Base-by-base conservation (phyloP, 331 rosid genomes). In the Telfairia occidentalis region DNA sequence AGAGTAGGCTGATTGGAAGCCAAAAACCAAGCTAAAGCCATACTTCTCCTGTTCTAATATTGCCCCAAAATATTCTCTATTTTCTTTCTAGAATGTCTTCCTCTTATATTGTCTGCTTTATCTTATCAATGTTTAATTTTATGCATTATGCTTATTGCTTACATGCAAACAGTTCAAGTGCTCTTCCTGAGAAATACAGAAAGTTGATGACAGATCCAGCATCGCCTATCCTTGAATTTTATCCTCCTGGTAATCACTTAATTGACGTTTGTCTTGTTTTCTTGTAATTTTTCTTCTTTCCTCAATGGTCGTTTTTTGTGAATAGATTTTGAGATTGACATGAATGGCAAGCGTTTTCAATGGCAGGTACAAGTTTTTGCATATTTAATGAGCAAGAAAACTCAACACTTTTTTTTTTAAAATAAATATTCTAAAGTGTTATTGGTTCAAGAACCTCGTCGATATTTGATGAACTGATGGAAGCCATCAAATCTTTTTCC, bases 311-410 rank as follows among this genome's bases (percentile, higher is more conserved):
- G 71, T 32, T 32, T 76, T 81, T 78, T 79, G 74, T 69, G 30
- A 19, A 69, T 92, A 94, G 98, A 91, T 78, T 87, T 95, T 83
- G 99, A 95, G 79, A 83, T 95, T 83, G 99, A 95, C 83, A 95
- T 95, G 99, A 92, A 95, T 87, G 99, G 99, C 37, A 92, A 95
- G 90, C 89, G 90, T 76, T 95, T 85, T 86, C 85, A 95, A 2
- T 95, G 99, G 99, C 99, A 95, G 97, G 99, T 95, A 87, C 23
- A 7, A 12, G n/a, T 75, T 29, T 49, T 64, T 10, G 9, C 40
- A 43, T 21, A 53, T 37, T 35, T n/a, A 66, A 19, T 40, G 34
- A 42, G 52, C 52, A 21, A 38, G 37, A 29, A 73, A 28, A 30
- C 11, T 61, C n/a, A 35, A 6, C 21, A 5, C 69, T 34, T 29